phyloP scores from a whole-genome alignment of 176 grass and related monocot genomes.

The Chloris gayana region DNA sequence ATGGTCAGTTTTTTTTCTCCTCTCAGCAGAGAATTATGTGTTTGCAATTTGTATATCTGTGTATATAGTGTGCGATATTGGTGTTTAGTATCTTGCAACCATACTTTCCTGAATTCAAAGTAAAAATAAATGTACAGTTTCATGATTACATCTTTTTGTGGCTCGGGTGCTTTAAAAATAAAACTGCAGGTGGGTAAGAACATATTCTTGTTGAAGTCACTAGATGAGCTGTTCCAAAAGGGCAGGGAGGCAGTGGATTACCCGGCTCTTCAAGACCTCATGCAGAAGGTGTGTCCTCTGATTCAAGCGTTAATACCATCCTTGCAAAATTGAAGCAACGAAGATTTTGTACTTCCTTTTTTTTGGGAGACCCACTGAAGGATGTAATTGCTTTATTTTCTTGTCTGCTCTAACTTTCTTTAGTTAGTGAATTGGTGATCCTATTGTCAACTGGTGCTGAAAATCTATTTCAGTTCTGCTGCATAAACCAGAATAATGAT shows the following conservation, averaged over 20 bases:
- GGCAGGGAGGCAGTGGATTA: constrained; percentile 70
- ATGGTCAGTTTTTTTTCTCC: not conserved
- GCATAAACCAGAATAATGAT: constrained; percentile 24
- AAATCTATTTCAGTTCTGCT: constrained; percentile 1
- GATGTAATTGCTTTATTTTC: not conserved
- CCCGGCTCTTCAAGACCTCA: constrained; percentile 62
- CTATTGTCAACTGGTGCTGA: not conserved
- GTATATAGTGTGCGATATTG: not conserved
- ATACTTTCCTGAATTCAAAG: not conserved
- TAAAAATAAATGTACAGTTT: not conserved
- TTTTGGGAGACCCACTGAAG: no score
- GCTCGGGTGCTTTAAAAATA: not conserved
- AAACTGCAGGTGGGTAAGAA: constrained; percentile 91
- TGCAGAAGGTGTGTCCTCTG: constrained; percentile 61
- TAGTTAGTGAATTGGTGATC: constrained; percentile 10
- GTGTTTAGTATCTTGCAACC: not conserved
- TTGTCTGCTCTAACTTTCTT: not conserved
- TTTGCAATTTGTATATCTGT: constrained; percentile 7
- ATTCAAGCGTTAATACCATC: constrained; percentile 2
- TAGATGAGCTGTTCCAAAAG: constrained; percentile 73
- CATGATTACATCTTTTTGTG: constrained; percentile 3
- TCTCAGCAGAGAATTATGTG: not conserved
- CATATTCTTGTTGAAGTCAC: constrained; percentile 64
- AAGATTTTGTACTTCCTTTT: no score
- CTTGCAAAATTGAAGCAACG: constrained; percentile 1